A percentile compares a stretch with the other conserved stretches of the same genome.
Evolutionary conservation across 352 stramenopile genomes (phyloP).

Genomic region (Globisporangium takayamanum): DNA sequence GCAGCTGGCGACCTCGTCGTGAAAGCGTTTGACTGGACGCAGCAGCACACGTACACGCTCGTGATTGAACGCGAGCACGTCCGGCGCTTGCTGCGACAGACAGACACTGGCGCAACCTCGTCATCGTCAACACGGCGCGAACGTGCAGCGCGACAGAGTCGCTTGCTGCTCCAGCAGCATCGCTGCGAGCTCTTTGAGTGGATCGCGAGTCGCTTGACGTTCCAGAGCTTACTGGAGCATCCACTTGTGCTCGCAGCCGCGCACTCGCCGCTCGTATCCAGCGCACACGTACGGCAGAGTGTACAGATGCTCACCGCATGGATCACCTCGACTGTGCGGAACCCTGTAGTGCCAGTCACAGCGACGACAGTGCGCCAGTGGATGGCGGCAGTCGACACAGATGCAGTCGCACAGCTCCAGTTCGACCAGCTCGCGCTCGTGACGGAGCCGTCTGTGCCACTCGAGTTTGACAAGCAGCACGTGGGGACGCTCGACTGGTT

Average conservation of each 20-base stretch:
- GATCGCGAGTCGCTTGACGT: conserved; percentile 40
- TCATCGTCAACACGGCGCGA: conserved; percentile 5
- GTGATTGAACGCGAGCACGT: conserved; percentile 44
- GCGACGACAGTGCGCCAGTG: conserved; percentile 21
- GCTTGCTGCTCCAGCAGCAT: conserved; percentile 35
- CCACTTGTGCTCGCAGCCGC: conserved; percentile 29
- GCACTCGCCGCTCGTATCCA: conserved; percentile 30
- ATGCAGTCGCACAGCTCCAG: conserved; percentile 33
- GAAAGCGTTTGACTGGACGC: conserved; percentile 32
- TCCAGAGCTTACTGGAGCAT: conserved; percentile 60
- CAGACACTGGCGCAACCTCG: not conserved
- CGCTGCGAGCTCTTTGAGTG: conserved; percentile 38
- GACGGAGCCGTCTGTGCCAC: conserved; percentile 14
- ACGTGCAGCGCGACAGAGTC: not conserved
- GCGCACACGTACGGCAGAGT: conserved; percentile 42
- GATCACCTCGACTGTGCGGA: conserved; percentile 38
- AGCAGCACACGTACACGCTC: conserved; percentile 34
- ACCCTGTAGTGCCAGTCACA: conserved; percentile 27
- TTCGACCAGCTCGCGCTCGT: conserved; percentile 59
- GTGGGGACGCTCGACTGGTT: conserved; percentile 30
- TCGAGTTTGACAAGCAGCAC: conserved; percentile 25
- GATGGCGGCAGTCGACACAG: conserved; percentile 25
- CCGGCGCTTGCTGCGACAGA: conserved; percentile 22
- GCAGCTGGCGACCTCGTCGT: conserved; percentile 37
- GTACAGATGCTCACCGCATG: conserved; percentile 50